Base-by-base conservation (phyloP, 345 rosid species). In the Iberis pinnata region DNA sequence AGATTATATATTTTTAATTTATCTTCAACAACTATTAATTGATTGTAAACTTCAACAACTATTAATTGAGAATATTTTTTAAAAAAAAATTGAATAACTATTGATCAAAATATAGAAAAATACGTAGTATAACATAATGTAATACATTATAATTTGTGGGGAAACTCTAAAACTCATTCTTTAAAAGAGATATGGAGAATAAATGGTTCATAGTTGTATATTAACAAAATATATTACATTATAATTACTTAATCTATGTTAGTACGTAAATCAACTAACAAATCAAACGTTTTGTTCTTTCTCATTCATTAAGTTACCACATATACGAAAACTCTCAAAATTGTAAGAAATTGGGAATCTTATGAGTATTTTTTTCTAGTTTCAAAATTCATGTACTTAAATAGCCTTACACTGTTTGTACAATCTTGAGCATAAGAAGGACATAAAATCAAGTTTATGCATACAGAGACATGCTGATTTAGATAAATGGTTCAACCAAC, bases 341-440 rank as follows among this genome's bases (percentile, higher is more conserved):
- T 12, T 31, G 32, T 56, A 9, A 24, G 29, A 15, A n/a, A 26
- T 18, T 13, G 49, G 7, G 18, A 43, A 18, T 13, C 41, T 27
- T 6, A 27, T 9, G 53, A 15, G 9, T 39, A 48, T 39, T n/a
- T 17, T 41, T 22, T 22, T 38, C 6, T 25, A 45, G 16, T 14
- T 35, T 15, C 3, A 0, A 15, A 22, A 15, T 58, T 25, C 22
- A 45, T 24, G 26, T 25, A 17, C 4, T n/a, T 17, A 7, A 35
- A 19, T 41, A 56, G 61, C 20, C 8, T 9, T 29, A 22, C 25
- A 22, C 6, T 22, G 6, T 41, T 56, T 43, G 2, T 12, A 43
- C 41, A 43, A 46, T 41, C 26, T 58, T 47, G 18, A 35, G 9
- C 62, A 37, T 37, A 47, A 47, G 18, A 37, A 46, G 18, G 27